These are phyloP conservation scores for Apiotrichum domesticum DNA, from an alignment of 1,284 basidiomycete species.

Conservation along the genomic window DNA sequence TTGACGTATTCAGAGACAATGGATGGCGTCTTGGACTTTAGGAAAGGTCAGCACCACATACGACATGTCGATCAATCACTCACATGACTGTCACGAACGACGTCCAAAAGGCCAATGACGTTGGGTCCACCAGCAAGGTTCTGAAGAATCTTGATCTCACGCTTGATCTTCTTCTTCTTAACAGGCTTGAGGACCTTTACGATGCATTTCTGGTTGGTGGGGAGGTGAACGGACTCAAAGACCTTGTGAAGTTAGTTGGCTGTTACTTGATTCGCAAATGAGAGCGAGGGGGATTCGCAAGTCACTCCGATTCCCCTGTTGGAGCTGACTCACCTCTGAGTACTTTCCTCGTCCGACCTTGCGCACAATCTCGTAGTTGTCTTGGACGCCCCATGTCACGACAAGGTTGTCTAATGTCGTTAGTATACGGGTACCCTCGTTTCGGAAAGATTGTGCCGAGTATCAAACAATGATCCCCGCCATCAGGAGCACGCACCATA, in stretches of 20 bases:
- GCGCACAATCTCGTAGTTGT: slow-evolving; percentile 96
- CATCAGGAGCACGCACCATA: slow-evolving; percentile 49
- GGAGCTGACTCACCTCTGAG: slow-evolving; percentile 63
- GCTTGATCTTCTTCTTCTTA: slow-evolving; percentile 99
- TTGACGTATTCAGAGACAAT: slow-evolving; percentile 98
- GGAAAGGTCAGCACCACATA: slow-evolving; percentile 21
- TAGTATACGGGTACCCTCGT: neutral
- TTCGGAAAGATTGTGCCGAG: neutral
- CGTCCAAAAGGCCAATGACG: slow-evolving; percentile 80
- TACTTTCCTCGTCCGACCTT: slow-evolving; percentile 97
- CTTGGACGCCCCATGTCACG: slow-evolving; percentile 91
- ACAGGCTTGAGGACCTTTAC: slow-evolving; percentile 99
- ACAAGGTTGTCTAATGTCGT: slow-evolving; percentile 70
- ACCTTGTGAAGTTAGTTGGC: slow-evolving; percentile 54
- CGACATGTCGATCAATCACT: slow-evolving; percentile 8
- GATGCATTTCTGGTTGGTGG: slow-evolving; percentile 90
- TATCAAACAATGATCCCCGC: neutral
- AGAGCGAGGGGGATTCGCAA: neutral
- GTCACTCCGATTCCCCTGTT: too few species aligned
- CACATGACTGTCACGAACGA: slow-evolving; percentile 73
- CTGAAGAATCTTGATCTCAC: slow-evolving; percentile 97
- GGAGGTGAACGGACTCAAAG: slow-evolving; percentile 93
- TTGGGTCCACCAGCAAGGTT: slow-evolving; percentile 93
- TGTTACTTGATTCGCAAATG: neutral
- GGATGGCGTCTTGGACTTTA: slow-evolving; percentile 85